These are phyloP conservation scores for Amphicarpaea edgeworthii DNA, from an alignment of 306 rosid genomes.

Conservation along the genomic window DNA sequence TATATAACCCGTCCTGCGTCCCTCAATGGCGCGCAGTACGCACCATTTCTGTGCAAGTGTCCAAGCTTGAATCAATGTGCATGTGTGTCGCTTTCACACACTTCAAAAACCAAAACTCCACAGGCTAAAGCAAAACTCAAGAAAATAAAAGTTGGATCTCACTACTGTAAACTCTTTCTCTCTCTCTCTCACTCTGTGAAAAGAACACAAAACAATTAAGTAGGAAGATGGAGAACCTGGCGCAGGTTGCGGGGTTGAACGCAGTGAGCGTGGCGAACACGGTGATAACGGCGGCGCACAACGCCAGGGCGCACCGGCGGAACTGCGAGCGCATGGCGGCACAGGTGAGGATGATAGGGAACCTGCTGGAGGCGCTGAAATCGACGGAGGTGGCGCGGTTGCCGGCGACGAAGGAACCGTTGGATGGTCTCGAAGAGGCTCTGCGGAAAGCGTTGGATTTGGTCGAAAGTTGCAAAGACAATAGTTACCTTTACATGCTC, in stretches of 20 bases:
- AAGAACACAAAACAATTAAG: not conserved
- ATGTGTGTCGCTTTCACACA: slow-evolving; percentile 11
- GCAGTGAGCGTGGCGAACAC: slow-evolving; percentile 9
- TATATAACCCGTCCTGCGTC: not conserved
- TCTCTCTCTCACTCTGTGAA: not conserved
- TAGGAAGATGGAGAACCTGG: slow-evolving; percentile 14
- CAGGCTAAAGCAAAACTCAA: not conserved
- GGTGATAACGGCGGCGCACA: slow-evolving; percentile 43
- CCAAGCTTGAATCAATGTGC: not conserved
- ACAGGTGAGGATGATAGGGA: slow-evolving; percentile 47
- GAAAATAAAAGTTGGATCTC: slow-evolving; percentile 8
- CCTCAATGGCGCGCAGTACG: not conserved
- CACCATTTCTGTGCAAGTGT: not conserved
- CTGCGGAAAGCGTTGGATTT: slow-evolving; percentile 43
- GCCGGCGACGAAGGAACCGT: slow-evolving; percentile 48
- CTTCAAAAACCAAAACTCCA: not conserved
- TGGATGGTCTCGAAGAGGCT: slow-evolving; percentile 48
- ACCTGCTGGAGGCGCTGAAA: slow-evolving; percentile 45
- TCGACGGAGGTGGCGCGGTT: slow-evolving; percentile 42
- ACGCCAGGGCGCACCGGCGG: slow-evolving; percentile 45
- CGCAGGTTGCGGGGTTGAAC: not conserved
- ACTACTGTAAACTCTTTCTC: not conserved
- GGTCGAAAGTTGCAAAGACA: slow-evolving; percentile 53
- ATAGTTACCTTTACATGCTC: slow-evolving; percentile 53
- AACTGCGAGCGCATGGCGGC: slow-evolving; percentile 52